Conservation (phyloP, 2,329 filamentous ascomycete genomes). For the Aspergillus flavus region DNA sequence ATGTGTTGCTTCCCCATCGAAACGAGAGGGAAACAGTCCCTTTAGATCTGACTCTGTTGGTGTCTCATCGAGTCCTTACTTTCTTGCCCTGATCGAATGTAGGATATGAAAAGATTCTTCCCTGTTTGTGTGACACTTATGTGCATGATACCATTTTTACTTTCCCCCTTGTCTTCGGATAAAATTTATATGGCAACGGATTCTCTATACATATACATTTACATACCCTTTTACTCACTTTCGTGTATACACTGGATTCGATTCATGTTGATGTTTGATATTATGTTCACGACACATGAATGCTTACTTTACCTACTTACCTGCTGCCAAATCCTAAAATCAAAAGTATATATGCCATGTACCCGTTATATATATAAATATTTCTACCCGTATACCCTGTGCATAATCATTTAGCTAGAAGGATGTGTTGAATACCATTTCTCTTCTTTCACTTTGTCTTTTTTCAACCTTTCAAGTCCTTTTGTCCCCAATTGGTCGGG, state of each 20-base stretch:
- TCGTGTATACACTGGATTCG: neutral
- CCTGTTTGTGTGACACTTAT: neutral
- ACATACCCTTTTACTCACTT: neutral
- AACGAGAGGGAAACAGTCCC: conserved; percentile 46
- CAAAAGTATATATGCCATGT: too few species aligned
- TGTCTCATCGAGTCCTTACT: neutral
- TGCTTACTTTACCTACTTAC: neutral
- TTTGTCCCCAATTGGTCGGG: too few species aligned
- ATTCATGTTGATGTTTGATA: neutral
- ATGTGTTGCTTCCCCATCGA: conserved; percentile 52
- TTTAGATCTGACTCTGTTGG: conserved; percentile 28
- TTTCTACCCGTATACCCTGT: neutral
- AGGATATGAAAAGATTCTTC: too few species aligned
- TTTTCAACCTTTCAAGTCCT: too few species aligned
- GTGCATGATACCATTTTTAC: neutral
- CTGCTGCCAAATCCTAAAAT: too few species aligned
- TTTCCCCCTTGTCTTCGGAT: too few species aligned
- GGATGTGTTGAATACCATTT: neutral
- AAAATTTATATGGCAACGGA: too few species aligned
- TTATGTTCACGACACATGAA: neutral
- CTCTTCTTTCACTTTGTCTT: too few species aligned
- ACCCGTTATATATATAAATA: too few species aligned
- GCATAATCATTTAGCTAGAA: neutral
- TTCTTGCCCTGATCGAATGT: neutral
- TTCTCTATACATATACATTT: too few species aligned